Evolutionary conservation across 148 eudicot genomes (phyloP), one percentile per base, ranked within the genome.

Genomic region (Cornus controversa): DNA sequence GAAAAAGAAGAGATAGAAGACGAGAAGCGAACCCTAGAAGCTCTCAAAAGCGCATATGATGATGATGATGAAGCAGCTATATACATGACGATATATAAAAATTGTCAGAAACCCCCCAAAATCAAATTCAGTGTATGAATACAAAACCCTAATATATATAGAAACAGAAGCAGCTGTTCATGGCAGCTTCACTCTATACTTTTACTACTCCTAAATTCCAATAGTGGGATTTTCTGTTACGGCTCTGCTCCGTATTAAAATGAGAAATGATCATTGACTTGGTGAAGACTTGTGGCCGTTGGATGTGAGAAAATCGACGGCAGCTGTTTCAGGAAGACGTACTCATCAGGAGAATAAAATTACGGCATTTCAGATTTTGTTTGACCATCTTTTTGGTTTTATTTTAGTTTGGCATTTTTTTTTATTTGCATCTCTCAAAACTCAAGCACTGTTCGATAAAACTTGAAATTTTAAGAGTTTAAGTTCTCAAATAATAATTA

Each of bases 21-120:
- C 0, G 81, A 77, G 37, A 87, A 75, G 9, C 89, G 87, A 37
- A 74, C 80, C 27, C 89, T 81, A 58, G 85, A 83, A 34, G 86
- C 88, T 75, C 87, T 67, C 10, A 85, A 77, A 23, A 87, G 71
- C n/a, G 82, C 45, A 8, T 40, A 40, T 40, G 45, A 40, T 40
- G 82, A 72, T 6, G 90, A 75, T 1, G 88, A 67, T 10, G 88
- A 65, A 7, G 77, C 27, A 65, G 50, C 60, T 5, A 80, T 31
- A 67, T 71, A 71, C 86, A 86, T 86, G 73, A 69, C 81, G 79
- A 62, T 54, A 40, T 2, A 40, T 40, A 40, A 69, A 24, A 29
- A n/a, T 18, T 15, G 67, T 40, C 34, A 2, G n/a, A 23, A 62
- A 45, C 65, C 75, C 34, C 63, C 28, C n/a, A 13, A 31, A 3